These are phyloP conservation scores for Lichtheimia ornata DNA, from an alignment of 371 early-diverging fungal genomes.

Conservation along the genomic window DNA sequence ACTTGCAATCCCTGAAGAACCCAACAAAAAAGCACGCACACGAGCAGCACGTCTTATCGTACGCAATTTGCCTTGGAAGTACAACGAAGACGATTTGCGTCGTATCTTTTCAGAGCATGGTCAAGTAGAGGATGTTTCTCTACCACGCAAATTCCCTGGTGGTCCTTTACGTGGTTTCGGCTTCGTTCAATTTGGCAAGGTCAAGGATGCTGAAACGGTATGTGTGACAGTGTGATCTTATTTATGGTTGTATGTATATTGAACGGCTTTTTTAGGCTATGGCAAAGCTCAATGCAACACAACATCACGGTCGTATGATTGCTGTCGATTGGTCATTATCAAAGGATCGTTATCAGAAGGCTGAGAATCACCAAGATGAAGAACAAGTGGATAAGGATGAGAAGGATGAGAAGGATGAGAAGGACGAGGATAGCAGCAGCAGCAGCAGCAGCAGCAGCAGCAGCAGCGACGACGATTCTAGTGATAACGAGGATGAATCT, in stretches of 20 bases:
- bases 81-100: slow-evolving; percentile 64
- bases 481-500: slow-evolving; percentile 26
- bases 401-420: slow-evolving; percentile 28
- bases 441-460: slow-evolving; percentile 18
- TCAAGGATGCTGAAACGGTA: slow-evolving; percentile 24
- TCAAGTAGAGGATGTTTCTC: slow-evolving; percentile 60
- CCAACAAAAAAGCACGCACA: slow-evolving; percentile 3
- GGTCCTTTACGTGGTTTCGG: slow-evolving; percentile 53
- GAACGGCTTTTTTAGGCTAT: slow-evolving; percentile 5
- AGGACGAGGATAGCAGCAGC: slow-evolving; percentile 17
- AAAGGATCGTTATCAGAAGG: slow-evolving; percentile 65
- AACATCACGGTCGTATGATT: slow-evolving; percentile 14
- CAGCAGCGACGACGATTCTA: slow-evolving; percentile 30
- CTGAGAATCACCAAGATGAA: slow-evolving; percentile 28
- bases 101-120: slow-evolving; percentile 62
- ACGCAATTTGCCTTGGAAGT: slow-evolving; percentile 88
- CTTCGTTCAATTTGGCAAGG: slow-evolving; percentile 9
- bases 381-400: slow-evolving; percentile 10
- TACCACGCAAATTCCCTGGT: slow-evolving; percentile 78
- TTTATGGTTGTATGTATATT: background rate
- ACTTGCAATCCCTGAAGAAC: background rate
- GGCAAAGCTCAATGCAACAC: slow-evolving; percentile 9
- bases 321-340: slow-evolving; percentile 68
- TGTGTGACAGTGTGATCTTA: background rate
- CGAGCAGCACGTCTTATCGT: slow-evolving; percentile 81